These are phyloP conservation scores for Poterioochromonas sp. DNA, from an alignment of 352 stramenopile genomes.

Conservation along the genomic window DNA sequence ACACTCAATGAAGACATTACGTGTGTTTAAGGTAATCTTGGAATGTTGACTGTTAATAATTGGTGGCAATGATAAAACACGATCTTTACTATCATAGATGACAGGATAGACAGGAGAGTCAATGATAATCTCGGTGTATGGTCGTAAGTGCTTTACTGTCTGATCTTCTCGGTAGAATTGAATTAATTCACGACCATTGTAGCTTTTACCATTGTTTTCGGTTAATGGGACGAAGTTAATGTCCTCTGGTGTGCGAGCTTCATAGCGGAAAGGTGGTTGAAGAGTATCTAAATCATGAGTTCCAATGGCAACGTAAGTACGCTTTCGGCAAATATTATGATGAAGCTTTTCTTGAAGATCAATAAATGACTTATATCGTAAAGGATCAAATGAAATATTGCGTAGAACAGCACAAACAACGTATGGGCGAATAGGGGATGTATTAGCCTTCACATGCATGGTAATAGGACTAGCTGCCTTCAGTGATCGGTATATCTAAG, in stretches of 20 bases:
- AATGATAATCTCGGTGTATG: constrained; percentile 99
- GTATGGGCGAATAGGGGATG: constrained; percentile 81
- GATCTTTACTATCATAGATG: constrained; percentile 87
- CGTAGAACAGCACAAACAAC: constrained; percentile 93
- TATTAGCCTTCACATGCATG: constrained; percentile 42
- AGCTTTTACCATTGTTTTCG: constrained; percentile 46
- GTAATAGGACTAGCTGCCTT: not conserved
- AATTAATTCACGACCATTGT: constrained; percentile 28
- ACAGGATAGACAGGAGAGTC: constrained; percentile 94
- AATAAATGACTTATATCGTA: constrained; percentile 97
- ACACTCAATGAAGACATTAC: constrained; percentile 99
- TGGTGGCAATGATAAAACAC: constrained; percentile 92
- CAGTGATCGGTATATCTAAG: not conserved
- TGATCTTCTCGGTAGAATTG: constrained; percentile 52
- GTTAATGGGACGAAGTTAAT: constrained; percentile 95
- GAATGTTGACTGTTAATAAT: constrained; percentile 98
- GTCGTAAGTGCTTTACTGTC: constrained; percentile 94
- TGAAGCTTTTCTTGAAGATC: constrained; percentile 99
- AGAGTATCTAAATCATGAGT: constrained; percentile 97
- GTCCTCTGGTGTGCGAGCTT: constrained; percentile 76
- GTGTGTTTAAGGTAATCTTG: constrained; percentile 88
- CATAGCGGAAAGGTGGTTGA: constrained; percentile 76
- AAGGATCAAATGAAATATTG: constrained; percentile 85
- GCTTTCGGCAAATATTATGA: constrained; percentile 96
- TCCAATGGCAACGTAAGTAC: constrained; percentile 98